These are phyloP conservation scores for Oryza officinalis DNA, from an alignment of 176 grass and related monocot genomes.

Conservation along the genomic window DNA sequence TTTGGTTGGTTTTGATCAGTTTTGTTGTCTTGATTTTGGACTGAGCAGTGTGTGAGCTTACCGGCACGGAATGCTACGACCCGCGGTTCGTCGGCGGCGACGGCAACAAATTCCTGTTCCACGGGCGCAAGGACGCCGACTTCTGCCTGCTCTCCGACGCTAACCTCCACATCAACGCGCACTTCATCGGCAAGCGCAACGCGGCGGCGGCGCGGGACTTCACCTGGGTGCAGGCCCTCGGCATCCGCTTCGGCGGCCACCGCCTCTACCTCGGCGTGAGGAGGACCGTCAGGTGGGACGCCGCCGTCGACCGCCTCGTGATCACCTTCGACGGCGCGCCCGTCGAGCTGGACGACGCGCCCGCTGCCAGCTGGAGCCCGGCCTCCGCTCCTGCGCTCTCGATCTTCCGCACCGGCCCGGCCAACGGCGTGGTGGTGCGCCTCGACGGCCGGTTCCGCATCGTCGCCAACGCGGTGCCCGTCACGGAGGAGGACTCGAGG, in stretches of 20 bases:
- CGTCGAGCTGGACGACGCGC: conserved; percentile 10
- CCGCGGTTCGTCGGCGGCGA: conserved; percentile 60
- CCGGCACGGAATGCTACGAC: conserved; percentile 49
- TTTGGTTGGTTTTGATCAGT: neutral
- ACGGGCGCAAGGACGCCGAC: conserved; percentile 51
- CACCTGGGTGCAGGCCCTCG: conserved; percentile 64
- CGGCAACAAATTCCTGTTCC: conserved; percentile 59
- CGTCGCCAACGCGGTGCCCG: conserved; percentile 46
- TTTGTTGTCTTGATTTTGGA: neutral
- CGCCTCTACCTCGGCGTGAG: conserved; percentile 54
- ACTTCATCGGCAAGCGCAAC: conserved; percentile 77
- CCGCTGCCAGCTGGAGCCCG: conserved; percentile 45
- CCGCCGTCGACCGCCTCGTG: conserved; percentile 44
- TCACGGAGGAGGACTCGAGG: conserved; percentile 58
- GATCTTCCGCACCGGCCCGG: conserved; percentile 28
- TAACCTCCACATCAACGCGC: conserved; percentile 80
- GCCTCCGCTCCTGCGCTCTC: conserved; percentile 29
- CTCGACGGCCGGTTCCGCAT: conserved; percentile 52
- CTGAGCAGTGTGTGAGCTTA: conserved; percentile 42
- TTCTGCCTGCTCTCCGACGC: conserved; percentile 77
- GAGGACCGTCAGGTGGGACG: conserved; percentile 37
- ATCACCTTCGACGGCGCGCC: conserved; percentile 52
- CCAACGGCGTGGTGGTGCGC: conserved; percentile 57
- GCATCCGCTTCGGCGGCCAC: conserved; percentile 56
- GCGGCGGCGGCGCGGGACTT: conserved; percentile 25